phyloP scores from a whole-genome alignment of 805 yeast species.

The Blastobotrys attinorum region DNA sequence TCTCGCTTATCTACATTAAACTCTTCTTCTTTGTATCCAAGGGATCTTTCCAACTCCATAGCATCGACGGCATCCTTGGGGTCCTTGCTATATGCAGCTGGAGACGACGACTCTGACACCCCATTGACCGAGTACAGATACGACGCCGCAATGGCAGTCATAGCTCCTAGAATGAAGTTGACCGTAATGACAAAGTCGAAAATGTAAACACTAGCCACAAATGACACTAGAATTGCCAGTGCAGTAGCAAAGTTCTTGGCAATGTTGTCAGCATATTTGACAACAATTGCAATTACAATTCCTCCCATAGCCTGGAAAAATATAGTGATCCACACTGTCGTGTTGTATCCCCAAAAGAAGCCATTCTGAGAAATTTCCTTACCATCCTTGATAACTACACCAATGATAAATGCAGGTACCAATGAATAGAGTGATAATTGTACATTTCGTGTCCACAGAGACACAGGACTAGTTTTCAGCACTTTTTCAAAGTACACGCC shows the following conservation, averaged over 20 bases:
- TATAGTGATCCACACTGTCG: constrained; percentile 32
- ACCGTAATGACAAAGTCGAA: constrained; percentile 28
- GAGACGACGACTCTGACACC: too few relatives aligned
- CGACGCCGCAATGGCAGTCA: constrained; percentile 31
- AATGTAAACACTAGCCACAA: constrained; percentile 30
- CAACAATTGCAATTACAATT: constrained; percentile 35
- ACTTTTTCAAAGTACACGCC: constrained; percentile 39
- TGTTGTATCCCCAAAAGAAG: constrained; percentile 34
- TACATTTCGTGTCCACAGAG: constrained; percentile 35
- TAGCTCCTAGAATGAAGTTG: constrained; percentile 31
- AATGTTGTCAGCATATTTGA: constrained; percentile 36
- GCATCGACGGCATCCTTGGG: too few relatives aligned
- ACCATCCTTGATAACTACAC: constrained; percentile 31
- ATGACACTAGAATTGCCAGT: constrained; percentile 32
- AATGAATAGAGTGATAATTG: constrained; percentile 34
- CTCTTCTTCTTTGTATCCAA: too few relatives aligned
- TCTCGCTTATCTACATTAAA: too few relatives aligned
- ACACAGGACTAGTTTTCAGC: constrained; percentile 29
- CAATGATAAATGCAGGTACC: constrained; percentile 33
- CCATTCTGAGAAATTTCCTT: constrained; percentile 28
- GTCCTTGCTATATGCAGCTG: too few relatives aligned
- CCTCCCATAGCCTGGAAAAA: constrained; percentile 35
- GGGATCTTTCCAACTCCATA: too few relatives aligned
- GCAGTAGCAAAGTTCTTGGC: constrained; percentile 37
- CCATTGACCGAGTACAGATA: constrained; percentile 24